Conservation (phyloP, 2,329 filamentous ascomycete genomes). For the Cercospora sp. region DNA sequence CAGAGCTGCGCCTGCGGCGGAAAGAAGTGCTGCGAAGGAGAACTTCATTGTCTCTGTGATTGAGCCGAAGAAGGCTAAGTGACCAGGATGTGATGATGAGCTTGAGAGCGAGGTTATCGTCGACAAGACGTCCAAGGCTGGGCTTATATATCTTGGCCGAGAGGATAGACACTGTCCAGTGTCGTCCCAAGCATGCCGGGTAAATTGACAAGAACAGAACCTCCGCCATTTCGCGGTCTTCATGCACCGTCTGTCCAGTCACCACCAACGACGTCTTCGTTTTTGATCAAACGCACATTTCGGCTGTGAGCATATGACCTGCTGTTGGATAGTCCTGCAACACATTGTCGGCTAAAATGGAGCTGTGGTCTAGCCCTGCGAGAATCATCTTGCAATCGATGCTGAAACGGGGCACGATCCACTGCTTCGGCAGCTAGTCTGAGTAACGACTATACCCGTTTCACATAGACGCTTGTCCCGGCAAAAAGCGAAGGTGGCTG, state of each 20-base stretch:
- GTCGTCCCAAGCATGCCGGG: neutral
- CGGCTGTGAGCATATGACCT: neutral
- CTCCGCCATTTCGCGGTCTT: neutral
- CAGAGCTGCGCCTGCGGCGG: neutral
- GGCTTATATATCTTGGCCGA: neutral
- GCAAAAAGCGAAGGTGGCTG: neutral
- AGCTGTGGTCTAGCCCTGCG: neutral
- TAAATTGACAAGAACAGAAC: neutral
- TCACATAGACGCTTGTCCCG: neutral
- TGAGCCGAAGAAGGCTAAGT: too few species aligned
- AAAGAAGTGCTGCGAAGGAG: neutral
- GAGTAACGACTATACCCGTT: neutral
- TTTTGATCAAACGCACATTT: neutral
- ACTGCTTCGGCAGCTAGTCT: neutral
- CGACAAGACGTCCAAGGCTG: neutral
- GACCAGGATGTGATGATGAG: neutral
- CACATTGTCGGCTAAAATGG: neutral
- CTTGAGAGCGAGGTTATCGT: neutral
- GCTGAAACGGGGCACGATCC: slow-evolving; percentile 2
- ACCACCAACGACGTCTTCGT: neutral
- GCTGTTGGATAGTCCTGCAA: neutral
- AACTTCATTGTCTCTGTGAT: neutral
- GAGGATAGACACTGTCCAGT: neutral
- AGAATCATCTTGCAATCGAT: neutral
- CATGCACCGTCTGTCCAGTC: neutral